phyloP scores from a whole-genome alignment of 768 basidiomycete species.

The Cubamyces lactineus region DNA sequence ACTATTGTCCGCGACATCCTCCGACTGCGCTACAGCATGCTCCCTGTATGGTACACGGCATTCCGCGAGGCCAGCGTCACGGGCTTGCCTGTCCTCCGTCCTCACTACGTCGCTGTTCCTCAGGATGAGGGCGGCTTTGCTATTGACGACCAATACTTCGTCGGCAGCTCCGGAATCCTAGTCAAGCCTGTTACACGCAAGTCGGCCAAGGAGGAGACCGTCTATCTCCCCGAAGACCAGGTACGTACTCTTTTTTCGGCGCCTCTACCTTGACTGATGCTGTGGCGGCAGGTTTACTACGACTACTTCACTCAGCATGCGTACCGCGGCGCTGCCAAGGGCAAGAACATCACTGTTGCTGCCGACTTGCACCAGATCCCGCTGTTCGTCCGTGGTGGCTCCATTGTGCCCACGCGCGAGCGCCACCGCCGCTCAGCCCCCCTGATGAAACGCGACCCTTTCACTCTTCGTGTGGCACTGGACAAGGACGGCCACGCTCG shows the following conservation, averaged over 20 bases:
- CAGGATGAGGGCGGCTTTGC: constrained; percentile 83
- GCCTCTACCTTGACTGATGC: not conserved
- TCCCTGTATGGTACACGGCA: constrained; percentile 97
- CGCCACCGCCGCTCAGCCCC: constrained; percentile 84
- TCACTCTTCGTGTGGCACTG: constrained; percentile 86
- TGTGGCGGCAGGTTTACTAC: constrained; percentile 75
- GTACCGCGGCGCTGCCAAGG: constrained; percentile 67
- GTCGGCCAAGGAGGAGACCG: constrained; percentile 64
- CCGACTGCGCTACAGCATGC: constrained; percentile 79
- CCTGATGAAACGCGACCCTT: constrained; percentile 90
- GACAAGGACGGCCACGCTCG: constrained; percentile 57
- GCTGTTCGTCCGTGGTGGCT: constrained; percentile 87
- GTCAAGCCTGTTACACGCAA: constrained; percentile 88
- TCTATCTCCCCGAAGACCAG: constrained; percentile 90
- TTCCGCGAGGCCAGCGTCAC: constrained; percentile 86
- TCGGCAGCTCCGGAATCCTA: constrained; percentile 86
- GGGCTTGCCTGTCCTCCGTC: constrained; percentile 84
- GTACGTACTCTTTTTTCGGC: constrained; percentile 40
- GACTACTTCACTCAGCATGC: constrained; percentile 80
- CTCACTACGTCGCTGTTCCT: constrained; percentile 96
- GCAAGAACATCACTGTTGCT: constrained; percentile 72
- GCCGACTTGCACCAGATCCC: constrained; percentile 83
- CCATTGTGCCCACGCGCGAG: constrained; percentile 85
- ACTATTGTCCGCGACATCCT: constrained; percentile 78
- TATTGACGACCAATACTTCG: constrained; percentile 93